Conservation (phyloP, 208 protist species). For the Acanthamoeba sp. region DNA sequence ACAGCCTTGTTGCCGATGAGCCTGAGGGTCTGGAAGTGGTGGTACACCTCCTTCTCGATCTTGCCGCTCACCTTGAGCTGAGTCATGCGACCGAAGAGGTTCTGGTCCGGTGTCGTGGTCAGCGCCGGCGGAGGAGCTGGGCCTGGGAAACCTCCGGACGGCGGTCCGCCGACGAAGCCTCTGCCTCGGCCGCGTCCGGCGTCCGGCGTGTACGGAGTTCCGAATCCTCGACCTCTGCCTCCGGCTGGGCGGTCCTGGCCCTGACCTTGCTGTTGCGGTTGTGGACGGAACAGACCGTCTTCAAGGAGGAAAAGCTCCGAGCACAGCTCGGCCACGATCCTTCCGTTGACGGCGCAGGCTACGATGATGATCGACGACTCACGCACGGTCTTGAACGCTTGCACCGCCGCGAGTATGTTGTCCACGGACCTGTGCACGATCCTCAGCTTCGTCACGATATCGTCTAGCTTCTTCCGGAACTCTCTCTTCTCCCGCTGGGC, state of each 20-base stretch:
- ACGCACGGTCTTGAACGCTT: not conserved
- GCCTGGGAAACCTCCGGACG: not conserved
- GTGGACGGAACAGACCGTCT: not conserved
- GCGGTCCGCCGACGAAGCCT: not conserved
- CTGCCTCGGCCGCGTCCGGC: not conserved
- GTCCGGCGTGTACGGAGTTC: not conserved
- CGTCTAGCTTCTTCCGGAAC: not conserved
- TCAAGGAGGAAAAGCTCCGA: slow-evolving; percentile 53
- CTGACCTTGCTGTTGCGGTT: not conserved
- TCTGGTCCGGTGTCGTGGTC: not conserved
- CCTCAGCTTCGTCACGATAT: slow-evolving; percentile 27
- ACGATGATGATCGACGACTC: slow-evolving; percentile 54
- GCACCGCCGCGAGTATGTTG: not conserved
- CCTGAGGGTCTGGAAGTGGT: slow-evolving; percentile 61
- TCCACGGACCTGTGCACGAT: slow-evolving; percentile 29
- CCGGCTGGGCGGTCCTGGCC: not conserved
- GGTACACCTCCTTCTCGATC: not conserved
- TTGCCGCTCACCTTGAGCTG: slow-evolving; percentile 12
- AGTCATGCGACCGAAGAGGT: slow-evolving; percentile 10
- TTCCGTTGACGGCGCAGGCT: slow-evolving; percentile 53
- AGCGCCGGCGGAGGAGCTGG: not conserved
- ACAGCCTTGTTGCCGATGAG: slow-evolving; percentile 61
- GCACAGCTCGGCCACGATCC: slow-evolving; percentile 57
- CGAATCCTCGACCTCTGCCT: not conserved
- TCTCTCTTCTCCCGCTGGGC: slow-evolving; percentile 1